Conservation (phyloP, 257 asterid species). For the Nemophila menziesii region DNA sequence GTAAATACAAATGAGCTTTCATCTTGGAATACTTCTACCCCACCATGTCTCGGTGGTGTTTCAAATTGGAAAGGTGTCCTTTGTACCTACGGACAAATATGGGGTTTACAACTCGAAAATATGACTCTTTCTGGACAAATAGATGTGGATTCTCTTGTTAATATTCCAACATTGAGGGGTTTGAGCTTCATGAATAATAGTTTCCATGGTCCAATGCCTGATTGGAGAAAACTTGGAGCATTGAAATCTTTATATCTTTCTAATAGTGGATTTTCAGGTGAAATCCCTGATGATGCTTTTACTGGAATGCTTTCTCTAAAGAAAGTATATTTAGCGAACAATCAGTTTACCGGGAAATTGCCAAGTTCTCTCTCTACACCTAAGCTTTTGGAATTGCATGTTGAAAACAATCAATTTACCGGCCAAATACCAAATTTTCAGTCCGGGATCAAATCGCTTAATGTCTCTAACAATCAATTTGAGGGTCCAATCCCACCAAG, state of each 20-base stretch:
- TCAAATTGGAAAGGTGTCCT: constrained; percentile 66
- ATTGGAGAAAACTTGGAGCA: constrained; percentile 68
- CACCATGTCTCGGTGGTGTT: constrained; percentile 43
- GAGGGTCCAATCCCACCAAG: constrained; percentile 59
- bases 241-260: constrained; percentile 61
- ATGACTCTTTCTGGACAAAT: constrained; percentile 61
- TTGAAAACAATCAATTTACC: constrained; percentile 57
- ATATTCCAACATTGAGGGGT: constrained; percentile 38
- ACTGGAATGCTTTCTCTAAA: constrained; percentile 60
- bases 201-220: constrained; percentile 75
- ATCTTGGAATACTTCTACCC: constrained; percentile 38
- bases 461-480: constrained; percentile 63
- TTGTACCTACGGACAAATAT: constrained; percentile 52
- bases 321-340: constrained; percentile 53
- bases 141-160: constrained; percentile 45
- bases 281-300: constrained; percentile 51
- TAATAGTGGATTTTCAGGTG: constrained; percentile 55
- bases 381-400: constrained; percentile 44
- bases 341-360: constrained; percentile 45
- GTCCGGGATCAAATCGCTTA: constrained; percentile 30
- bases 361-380: constrained; percentile 56
- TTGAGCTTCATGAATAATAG: constrained; percentile 61
- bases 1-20: constrained; percentile 31
- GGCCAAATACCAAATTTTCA: constrained; percentile 49
- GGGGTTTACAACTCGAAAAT: constrained; percentile 75